phyloP scores from a whole-genome alignment of 139 green algal genomes.

The Coelastrella sp. region DNA sequence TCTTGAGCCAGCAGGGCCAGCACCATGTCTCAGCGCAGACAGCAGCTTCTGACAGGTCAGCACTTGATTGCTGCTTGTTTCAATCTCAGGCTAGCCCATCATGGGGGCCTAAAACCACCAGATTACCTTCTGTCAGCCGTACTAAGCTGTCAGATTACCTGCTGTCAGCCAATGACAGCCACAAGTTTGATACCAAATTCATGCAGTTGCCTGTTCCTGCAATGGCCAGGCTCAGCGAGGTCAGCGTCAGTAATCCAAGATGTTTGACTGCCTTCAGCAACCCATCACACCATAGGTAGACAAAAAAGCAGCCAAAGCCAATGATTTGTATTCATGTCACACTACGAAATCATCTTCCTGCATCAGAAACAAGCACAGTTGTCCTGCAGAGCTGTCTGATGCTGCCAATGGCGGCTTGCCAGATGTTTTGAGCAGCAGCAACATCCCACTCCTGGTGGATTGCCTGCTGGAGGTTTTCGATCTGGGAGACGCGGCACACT shows the following conservation, averaged over 20 bases:
- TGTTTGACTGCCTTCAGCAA: too few species aligned
- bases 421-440: conserved; percentile 17
- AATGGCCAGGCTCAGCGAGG: too few species aligned
- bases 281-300: too few species aligned
- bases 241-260: too few species aligned
- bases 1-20: neutral
- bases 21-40: neutral
- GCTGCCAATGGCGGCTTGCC: neutral
- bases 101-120: neutral
- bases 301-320: neutral
- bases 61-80: neutral
- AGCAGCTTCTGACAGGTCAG: neutral
- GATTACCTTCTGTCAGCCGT: neutral
- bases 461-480: conserved; percentile 29
- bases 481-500: neutral
- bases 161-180: neutral
- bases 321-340: neutral
- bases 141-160: neutral
- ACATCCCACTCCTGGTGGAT: conserved; percentile 11
- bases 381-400: conserved; percentile 27
- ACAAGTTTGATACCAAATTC: neutral
- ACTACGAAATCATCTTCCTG: neutral
- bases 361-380: neutral
- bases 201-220: too few species aligned
- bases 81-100: neutral